These are phyloP conservation scores for Suhomyces tanzawaensis DNA, from an alignment of 805 yeast species.

Conservation along the genomic window DNA sequence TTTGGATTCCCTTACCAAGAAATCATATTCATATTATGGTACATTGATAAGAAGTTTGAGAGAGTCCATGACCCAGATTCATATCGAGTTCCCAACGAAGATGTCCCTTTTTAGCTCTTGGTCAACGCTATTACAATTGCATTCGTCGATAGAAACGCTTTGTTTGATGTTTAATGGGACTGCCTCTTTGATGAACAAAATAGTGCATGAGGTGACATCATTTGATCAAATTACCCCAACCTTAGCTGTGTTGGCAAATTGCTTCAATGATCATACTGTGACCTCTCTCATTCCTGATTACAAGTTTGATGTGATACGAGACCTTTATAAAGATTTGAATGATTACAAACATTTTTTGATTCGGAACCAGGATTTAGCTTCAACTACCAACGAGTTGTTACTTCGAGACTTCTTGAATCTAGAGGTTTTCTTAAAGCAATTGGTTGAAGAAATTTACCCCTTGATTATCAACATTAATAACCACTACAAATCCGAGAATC, in stretches of 20 bases:
- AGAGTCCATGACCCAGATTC: slow-evolving; percentile 27
- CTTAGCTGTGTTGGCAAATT: slow-evolving; percentile 16
- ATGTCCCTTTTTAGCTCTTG: slow-evolving; percentile 38
- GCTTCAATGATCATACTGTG: slow-evolving; percentile 21
- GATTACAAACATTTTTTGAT: slow-evolving; percentile 25
- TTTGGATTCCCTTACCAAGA: slow-evolving; percentile 27
- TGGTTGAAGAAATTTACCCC: slow-evolving; percentile 27
- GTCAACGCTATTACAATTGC: slow-evolving; percentile 32
- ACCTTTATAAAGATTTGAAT: slow-evolving; percentile 23
- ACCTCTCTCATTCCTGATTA: slow-evolving; percentile 34
- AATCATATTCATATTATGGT: slow-evolving; percentile 35
- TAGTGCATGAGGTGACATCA: slow-evolving; percentile 19
- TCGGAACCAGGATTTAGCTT: slow-evolving; percentile 9
- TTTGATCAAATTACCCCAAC: slow-evolving; percentile 20
- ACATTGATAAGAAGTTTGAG: slow-evolving; percentile 33
- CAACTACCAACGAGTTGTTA: slow-evolving; percentile 6
- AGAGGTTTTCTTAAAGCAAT: slow-evolving; percentile 26
- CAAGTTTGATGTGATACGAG: slow-evolving; percentile 26
- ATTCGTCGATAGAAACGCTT: slow-evolving; percentile 32
- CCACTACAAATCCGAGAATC: slow-evolving; percentile 17
- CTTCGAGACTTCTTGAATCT: slow-evolving; percentile 22
- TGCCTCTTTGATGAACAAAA: slow-evolving; percentile 26
- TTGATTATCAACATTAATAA: slow-evolving; percentile 24
- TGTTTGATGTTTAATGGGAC: slow-evolving; percentile 35
- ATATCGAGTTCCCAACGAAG: slow-evolving; percentile 36